These are phyloP conservation scores for Trypethelium eluteriae DNA, from an alignment of 495 filamentous ascomycete species.

Conservation along the genomic window DNA sequence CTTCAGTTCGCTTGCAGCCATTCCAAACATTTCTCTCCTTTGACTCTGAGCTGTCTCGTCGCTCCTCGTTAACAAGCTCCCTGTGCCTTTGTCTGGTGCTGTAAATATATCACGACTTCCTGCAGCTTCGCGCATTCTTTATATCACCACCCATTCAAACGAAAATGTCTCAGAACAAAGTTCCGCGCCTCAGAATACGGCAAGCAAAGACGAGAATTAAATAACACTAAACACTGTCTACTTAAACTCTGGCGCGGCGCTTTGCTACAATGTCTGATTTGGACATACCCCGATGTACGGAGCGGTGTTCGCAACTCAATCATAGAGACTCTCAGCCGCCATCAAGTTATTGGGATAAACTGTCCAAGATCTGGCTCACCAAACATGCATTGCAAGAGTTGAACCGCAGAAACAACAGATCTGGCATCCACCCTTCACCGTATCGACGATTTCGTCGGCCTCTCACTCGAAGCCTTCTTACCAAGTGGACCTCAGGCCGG, in stretches of 20 bases:
- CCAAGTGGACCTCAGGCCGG: background rate
- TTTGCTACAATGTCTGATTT: background rate
- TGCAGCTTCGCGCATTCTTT: background rate
- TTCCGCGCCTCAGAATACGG: background rate
- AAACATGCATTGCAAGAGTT: slow-evolving; percentile 22
- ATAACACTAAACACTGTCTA: background rate
- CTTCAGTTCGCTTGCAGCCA: background rate
- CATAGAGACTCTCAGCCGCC: background rate
- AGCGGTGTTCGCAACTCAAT: background rate
- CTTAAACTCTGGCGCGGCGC: background rate
- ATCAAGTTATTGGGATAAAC: slow-evolving; percentile 21
- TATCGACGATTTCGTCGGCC: background rate
- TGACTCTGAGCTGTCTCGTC: background rate
- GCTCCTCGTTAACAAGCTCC: background rate
- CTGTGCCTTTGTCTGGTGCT: background rate
- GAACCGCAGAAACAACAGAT: slow-evolving; percentile 25
- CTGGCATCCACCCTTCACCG: too few relatives aligned
- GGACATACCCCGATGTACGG: background rate
- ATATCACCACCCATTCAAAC: background rate
- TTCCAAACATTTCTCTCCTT: background rate
- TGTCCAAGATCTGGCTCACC: slow-evolving; percentile 20
- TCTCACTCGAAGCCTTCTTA: background rate
- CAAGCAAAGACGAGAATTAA: background rate
- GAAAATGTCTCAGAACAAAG: background rate
- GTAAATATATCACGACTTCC: background rate